Evolutionary conservation across 345 rosid genomes (phyloP).

Genomic region (Salix caprea): DNA sequence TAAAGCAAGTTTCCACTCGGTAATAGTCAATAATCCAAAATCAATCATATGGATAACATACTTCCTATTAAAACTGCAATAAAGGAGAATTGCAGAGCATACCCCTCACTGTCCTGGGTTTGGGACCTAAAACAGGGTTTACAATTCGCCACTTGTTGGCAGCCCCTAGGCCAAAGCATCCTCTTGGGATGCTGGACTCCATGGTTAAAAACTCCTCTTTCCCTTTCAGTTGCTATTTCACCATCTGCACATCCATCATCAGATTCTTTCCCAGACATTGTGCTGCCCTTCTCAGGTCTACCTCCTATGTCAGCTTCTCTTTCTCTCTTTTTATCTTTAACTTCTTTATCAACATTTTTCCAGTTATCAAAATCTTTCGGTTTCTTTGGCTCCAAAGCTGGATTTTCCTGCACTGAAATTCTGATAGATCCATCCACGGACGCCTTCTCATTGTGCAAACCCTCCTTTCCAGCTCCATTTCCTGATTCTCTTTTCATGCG

Average conservation of each 20-base stretch:
- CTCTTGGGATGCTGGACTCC: constrained; percentile 97
- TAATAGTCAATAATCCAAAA: constrained; percentile 6
- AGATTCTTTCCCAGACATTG: constrained; percentile 61
- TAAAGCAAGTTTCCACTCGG: background rate
- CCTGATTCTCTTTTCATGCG: constrained; percentile 62
- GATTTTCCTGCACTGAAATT: constrained; percentile 56
- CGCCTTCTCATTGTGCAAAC: constrained; percentile 56
- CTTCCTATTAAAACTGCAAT: constrained; percentile 15
- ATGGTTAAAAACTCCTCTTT: constrained; percentile 64
- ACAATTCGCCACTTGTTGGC: constrained; percentile 70
- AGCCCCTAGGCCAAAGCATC: constrained; percentile 90
- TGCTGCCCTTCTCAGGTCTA: constrained; percentile 74
- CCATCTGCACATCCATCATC: constrained; percentile 89
- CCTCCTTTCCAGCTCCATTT: constrained; percentile 66
- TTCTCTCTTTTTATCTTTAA: constrained; percentile 79
- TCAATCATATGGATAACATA: constrained; percentile 6
- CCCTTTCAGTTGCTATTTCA: constrained; percentile 76
- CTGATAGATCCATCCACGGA: constrained; percentile 59
- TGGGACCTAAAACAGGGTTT: constrained; percentile 63
- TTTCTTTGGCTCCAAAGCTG: constrained; percentile 58
- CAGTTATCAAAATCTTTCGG: constrained; percentile 63
- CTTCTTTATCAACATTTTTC: constrained; percentile 69
- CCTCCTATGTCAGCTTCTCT: constrained; percentile 70
- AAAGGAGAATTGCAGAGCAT: constrained; percentile 26
- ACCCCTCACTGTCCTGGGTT: constrained; percentile 88